Evolutionary conservation across 441 rosid genomes (phyloP).

Genomic region (Syzygium malaccense): DNA sequence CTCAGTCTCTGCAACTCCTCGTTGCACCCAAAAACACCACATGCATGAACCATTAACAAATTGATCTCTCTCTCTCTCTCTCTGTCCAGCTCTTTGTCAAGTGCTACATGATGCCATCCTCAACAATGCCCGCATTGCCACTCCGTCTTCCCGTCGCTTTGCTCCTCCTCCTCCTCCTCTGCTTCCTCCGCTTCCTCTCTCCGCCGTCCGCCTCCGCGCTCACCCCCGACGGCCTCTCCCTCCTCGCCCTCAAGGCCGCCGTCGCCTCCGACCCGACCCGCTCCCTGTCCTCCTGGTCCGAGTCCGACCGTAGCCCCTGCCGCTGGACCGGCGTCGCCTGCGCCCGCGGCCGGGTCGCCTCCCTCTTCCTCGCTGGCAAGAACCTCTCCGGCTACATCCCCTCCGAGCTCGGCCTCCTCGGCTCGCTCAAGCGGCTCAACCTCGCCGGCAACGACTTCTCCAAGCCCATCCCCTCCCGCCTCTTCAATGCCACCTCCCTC

Average conservation of each 20-base stretch:
- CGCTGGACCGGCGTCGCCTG: slow-evolving; percentile 72
- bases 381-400: slow-evolving; percentile 74
- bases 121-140: not conserved
- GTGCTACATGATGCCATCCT: not conserved
- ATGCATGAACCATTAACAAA: not conserved
- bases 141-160: not conserved
- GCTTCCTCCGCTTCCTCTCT: slow-evolving; percentile 5
- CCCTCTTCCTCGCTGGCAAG: slow-evolving; percentile 45
- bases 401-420: slow-evolving; percentile 72
- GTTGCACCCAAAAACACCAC: slow-evolving; percentile 18
- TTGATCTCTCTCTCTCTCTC: not conserved
- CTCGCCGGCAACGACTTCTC: slow-evolving; percentile 68
- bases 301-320: slow-evolving; percentile 65
- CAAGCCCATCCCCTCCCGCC: slow-evolving; percentile 44
- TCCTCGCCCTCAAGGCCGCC: slow-evolving; percentile 78
- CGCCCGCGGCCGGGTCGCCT: slow-evolving; percentile 43
- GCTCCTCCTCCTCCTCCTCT: slow-evolving; percentile 1
- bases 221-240: slow-evolving; percentile 71
- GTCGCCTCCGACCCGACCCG: slow-evolving; percentile 51
- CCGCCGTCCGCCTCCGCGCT: slow-evolving; percentile 27
- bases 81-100: not conserved
- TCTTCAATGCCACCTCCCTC: slow-evolving; percentile 50
- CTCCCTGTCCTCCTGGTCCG: slow-evolving; percentile 50
- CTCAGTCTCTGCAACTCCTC: slow-evolving; percentile 26
- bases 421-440: slow-evolving; percentile 48